Conservation (phyloP, 2,329 filamentous ascomycete species). For the Dothideomycetes sp. region DNA sequence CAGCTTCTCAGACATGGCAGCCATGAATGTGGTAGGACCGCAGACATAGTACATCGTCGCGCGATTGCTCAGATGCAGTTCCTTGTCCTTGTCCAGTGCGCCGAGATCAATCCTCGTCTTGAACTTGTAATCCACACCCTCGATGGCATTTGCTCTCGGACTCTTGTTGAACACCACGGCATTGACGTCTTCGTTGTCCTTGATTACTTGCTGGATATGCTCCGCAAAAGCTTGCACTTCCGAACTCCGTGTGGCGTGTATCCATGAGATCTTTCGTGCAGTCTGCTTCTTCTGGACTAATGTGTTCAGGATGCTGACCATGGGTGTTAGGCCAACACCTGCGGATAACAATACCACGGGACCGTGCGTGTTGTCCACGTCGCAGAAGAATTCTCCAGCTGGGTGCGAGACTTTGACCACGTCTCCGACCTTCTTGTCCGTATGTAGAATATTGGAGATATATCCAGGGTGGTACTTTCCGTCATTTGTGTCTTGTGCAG, state of each 20-base stretch:
- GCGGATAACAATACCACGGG: slow-evolving; percentile 57
- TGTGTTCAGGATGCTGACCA: slow-evolving; percentile 54
- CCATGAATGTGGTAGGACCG: slow-evolving; percentile 62
- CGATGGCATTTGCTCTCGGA: slow-evolving; percentile 33
- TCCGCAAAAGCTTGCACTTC: slow-evolving; percentile 44
- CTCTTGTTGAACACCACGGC: slow-evolving; percentile 48
- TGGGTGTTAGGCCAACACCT: slow-evolving; percentile 57
- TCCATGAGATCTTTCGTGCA: slow-evolving; percentile 46
- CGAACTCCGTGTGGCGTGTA: slow-evolving; percentile 47
- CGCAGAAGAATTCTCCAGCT: slow-evolving; percentile 48
- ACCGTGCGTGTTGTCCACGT: slow-evolving; percentile 33
- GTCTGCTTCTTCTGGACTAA: slow-evolving; percentile 24
- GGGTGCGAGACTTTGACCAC: slow-evolving; percentile 56
- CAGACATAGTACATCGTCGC: slow-evolving; percentile 60
- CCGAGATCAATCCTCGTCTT: slow-evolving; percentile 48
- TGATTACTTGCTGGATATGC: slow-evolving; percentile 35
- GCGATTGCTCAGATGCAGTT: slow-evolving; percentile 45
- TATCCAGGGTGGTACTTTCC: slow-evolving; percentile 47
- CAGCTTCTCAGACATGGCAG: slow-evolving; percentile 43
- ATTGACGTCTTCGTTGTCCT: slow-evolving; percentile 36
- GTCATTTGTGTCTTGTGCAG: slow-evolving; percentile 34
- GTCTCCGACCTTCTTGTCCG: slow-evolving; percentile 50
- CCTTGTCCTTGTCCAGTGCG: slow-evolving; percentile 38
- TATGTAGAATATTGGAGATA: slow-evolving; percentile 60
- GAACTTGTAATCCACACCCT: slow-evolving; percentile 49